Evolutionary conservation across 1,284 basidiomycete species (phyloP).

Genomic region (Moesziomyces parantarcticus): DNA sequence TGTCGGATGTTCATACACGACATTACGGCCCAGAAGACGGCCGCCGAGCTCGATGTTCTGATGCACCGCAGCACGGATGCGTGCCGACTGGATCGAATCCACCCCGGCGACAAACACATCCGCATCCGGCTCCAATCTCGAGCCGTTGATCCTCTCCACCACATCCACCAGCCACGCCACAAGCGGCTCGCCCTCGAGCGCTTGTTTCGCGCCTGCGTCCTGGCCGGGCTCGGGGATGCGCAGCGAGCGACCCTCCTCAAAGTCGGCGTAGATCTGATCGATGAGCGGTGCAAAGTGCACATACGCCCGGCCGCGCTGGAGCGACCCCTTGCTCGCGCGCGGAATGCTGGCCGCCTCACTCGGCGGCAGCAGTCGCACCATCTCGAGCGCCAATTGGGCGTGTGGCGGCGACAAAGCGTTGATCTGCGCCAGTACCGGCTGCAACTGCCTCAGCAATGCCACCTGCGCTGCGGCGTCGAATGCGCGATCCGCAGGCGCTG

Average conservation of each 20-base stretch:
- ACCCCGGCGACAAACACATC: slow-evolving; percentile 54
- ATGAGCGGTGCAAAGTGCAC: slow-evolving; percentile 34
- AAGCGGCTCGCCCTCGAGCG: slow-evolving; percentile 11
- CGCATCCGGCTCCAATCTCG: slow-evolving; percentile 6
- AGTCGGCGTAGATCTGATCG: slow-evolving; percentile 40
- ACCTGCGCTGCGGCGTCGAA: slow-evolving; percentile 18
- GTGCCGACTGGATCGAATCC: slow-evolving; percentile 51
- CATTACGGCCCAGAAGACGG: slow-evolving; percentile 30
- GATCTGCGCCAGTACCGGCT: slow-evolving; percentile 25
- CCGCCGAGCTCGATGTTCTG: slow-evolving; percentile 29
- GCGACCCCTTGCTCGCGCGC: slow-evolving; percentile 53
- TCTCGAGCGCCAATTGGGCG: slow-evolving; percentile 43
- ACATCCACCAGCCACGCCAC: slow-evolving; percentile 23
- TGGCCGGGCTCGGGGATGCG: not conserved
- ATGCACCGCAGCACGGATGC: slow-evolving; percentile 49
- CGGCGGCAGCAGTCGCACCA: slow-evolving; percentile 36
- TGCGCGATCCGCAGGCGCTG: not conserved
- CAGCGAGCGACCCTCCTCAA: slow-evolving; percentile 49
- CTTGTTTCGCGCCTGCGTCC: not conserved
- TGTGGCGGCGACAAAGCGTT: slow-evolving; percentile 42
- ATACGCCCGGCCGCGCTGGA: slow-evolving; percentile 51
- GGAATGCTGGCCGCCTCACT: slow-evolving; percentile 26
- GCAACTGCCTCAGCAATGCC: slow-evolving; percentile 20
- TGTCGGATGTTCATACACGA: slow-evolving; percentile 50
- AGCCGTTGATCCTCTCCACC: slow-evolving; percentile 29